A percentile compares a stretch with the other conserved stretches of the same genome.
These are phyloP conservation scores for Cordyceps javanica DNA, from an alignment of 2,329 filamentous ascomycete genomes.

Conservation along the genomic window DNA sequence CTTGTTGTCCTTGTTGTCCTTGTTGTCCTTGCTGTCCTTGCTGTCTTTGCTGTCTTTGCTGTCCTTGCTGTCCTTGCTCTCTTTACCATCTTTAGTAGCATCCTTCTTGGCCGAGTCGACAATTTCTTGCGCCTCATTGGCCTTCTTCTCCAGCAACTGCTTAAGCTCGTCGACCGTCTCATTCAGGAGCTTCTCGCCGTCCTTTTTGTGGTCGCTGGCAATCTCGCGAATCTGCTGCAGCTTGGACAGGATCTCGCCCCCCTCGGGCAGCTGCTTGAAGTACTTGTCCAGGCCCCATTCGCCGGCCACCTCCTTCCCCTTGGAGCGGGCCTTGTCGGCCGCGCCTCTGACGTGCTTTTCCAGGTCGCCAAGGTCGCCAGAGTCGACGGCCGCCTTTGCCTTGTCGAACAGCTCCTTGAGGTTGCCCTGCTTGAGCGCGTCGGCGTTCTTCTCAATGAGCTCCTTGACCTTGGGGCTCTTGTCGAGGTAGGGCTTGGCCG, in stretches of 20 bases:
- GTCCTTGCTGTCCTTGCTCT: neutral
- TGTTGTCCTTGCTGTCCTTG: neutral
- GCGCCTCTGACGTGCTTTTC: conserved; percentile 29
- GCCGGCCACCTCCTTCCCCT: conserved; percentile 1
- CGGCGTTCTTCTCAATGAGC: conserved; percentile 63
- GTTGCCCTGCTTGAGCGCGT: conserved; percentile 62
- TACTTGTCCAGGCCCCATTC: conserved; percentile 50
- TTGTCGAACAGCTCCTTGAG: conserved; percentile 56
- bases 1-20: conserved; percentile 21
- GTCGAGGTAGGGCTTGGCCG: conserved; percentile 65
- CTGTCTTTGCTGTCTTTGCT: neutral
- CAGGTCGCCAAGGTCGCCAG: conserved; percentile 48
- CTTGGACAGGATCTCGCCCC: conserved; percentile 59
- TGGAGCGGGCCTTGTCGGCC: conserved; percentile 19
- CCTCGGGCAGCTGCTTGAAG: conserved; percentile 59
- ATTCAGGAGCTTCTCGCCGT: conserved; percentile 63
- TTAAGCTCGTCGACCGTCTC: conserved; percentile 62
- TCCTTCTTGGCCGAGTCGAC: conserved; percentile 48
- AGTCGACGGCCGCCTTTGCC: conserved; percentile 54
- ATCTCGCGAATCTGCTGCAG: conserved; percentile 58
- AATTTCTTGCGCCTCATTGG: conserved; percentile 51
- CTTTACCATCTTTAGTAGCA: conserved; percentile 25
- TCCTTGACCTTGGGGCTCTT: conserved; percentile 73
- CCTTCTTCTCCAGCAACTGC: conserved; percentile 57
- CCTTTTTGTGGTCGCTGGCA: conserved; percentile 60